A percentile compares a stretch with the other conserved stretches of the same genome.
These are phyloP conservation scores for Lyophyllum decastes DNA, from an alignment of 768 basidiomycete species.

Conservation along the genomic window DNA sequence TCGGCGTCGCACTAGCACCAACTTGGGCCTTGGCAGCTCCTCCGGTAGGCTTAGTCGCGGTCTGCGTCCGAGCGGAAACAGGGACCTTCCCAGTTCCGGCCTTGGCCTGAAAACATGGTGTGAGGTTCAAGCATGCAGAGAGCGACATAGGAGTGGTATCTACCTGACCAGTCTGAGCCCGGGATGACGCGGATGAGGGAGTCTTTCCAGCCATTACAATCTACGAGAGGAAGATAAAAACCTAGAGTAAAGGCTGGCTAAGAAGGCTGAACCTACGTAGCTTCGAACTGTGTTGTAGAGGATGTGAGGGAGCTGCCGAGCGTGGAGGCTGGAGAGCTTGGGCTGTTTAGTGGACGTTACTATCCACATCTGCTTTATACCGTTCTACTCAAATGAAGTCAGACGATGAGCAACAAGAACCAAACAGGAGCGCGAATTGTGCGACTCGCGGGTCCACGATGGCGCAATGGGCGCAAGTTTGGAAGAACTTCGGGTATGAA, in stretches of 20 bases:
- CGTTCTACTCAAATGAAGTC: neutral
- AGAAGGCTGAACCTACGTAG: neutral
- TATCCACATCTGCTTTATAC: constrained; percentile 6
- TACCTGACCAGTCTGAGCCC: constrained; percentile 8
- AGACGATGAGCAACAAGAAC: neutral
- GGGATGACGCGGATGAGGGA: constrained; percentile 5
- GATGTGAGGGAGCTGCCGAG: neutral
- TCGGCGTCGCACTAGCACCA: neutral
- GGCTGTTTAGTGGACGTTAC: neutral
- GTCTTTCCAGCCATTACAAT: constrained; percentile 9
- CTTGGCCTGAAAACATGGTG: constrained; percentile 2
- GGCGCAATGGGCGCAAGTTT: neutral
- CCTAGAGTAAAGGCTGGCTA: neutral
- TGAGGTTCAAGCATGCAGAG: neutral
- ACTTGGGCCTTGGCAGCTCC: constrained; percentile 6
- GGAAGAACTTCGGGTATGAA: neutral
- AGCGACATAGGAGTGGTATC: neutral
- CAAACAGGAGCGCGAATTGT: constrained; percentile 16
- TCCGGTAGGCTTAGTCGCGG: constrained; percentile 2
- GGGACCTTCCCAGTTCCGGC: constrained; percentile 6
- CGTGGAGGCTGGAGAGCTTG: neutral
- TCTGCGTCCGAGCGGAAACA: constrained; percentile 6
- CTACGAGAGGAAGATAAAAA: neutral
- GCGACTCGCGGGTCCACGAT: constrained; percentile 12
- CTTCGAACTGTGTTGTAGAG: neutral